Evolutionary conservation across 2,329 filamentous ascomycete genomes (phyloP), one percentile per base, ranked within the genome.

Genomic region (Pseudocercospora fijiensis): DNA sequence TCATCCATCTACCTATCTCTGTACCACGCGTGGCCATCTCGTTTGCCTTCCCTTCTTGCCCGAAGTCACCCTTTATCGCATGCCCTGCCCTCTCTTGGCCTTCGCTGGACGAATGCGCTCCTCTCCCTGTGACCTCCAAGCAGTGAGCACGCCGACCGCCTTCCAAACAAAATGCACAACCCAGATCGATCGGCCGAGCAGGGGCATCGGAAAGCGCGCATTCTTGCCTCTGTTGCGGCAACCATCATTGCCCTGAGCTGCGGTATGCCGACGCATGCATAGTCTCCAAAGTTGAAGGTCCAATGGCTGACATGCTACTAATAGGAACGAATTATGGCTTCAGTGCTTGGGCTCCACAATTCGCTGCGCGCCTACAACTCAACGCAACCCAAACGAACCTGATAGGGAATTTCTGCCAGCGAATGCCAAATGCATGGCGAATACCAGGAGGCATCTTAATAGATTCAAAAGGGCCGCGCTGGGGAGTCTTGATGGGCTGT

Each of bases 301-400:
- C 73, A 87, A 86, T 67, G 88, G 92, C 72, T 65, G 37, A 82
- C 95, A 57, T 71, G 80, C 91, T 63, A 91, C n/a, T n/a, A n/a
- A n/a, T 92, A 60, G 92, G 16, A 58, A 43, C 64, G 57, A 74
- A 97, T 92, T 98, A 99, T 86, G 94, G 93, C 75, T 99, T 97
- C 79, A 97, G 92, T 61, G 94, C 94, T 78, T 99, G 95, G 93
- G 92, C 91, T 13, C 95, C 95, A 20, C 93, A 97, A 78, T 97
- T 97, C 75, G 92, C 93, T 57, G 88, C 96, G 73, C 88, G 86
- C 71, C 83, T 99, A 71, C 88, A 90, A 75, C 86, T 98, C 65
- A 92, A 92, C 13, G 90, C 95, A n/a, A 98, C 94, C 2, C 85
- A 97, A 77, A 92, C 87, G 78, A 98, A 99, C 78, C 78, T 98